A percentile compares a stretch with the other conserved stretches of the same genome.
These are phyloP conservation scores for Vitis hybrid DNA, from an alignment of 177 flowering plant genomes.

Conservation along the genomic window DNA sequence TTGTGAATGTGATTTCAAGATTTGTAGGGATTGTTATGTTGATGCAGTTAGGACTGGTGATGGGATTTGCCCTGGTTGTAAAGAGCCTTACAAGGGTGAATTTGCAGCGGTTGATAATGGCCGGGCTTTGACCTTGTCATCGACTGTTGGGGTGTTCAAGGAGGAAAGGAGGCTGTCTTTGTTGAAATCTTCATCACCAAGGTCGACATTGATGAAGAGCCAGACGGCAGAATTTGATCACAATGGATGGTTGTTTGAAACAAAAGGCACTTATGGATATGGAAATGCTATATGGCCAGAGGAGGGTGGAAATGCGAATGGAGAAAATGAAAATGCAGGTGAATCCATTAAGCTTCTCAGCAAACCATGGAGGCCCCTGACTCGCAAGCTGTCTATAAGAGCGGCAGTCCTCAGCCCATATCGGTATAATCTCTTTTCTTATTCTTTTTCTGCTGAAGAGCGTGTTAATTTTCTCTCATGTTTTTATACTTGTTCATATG, in stretches of 20 bases:
- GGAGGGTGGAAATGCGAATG: slow-evolving; percentile 8
- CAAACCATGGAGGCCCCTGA: slow-evolving; percentile 26
- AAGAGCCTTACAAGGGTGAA: slow-evolving; percentile 24
- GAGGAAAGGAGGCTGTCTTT: slow-evolving; percentile 16
- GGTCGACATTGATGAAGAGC: not conserved
- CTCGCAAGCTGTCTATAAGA: slow-evolving; percentile 16
- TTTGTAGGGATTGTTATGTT: slow-evolving; percentile 39
- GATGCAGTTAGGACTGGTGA: slow-evolving; percentile 27
- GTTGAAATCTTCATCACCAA: slow-evolving; percentile 11
- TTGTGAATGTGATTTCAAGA: slow-evolving; percentile 46
- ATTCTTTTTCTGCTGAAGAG: not conserved
- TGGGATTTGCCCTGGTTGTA: slow-evolving; percentile 49
- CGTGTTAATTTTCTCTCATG: too few species aligned
- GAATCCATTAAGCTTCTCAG: not conserved
- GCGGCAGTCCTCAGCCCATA: slow-evolving; percentile 27
- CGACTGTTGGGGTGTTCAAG: not conserved
- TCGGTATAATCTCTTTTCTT: slow-evolving; percentile 9
- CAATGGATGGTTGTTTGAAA: slow-evolving; percentile 18
- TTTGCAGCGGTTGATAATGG: not conserved
- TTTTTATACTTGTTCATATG: too few species aligned
- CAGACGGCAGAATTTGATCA: slow-evolving; percentile 22
- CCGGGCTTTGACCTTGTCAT: not conserved
- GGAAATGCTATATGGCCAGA: slow-evolving; percentile 29
- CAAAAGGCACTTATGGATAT: slow-evolving; percentile 24
- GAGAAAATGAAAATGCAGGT: slow-evolving; percentile 4